These are phyloP conservation scores for Thecaphora frezii DNA, from an alignment of 1,284 basidiomycete genomes.

Conservation along the genomic window DNA sequence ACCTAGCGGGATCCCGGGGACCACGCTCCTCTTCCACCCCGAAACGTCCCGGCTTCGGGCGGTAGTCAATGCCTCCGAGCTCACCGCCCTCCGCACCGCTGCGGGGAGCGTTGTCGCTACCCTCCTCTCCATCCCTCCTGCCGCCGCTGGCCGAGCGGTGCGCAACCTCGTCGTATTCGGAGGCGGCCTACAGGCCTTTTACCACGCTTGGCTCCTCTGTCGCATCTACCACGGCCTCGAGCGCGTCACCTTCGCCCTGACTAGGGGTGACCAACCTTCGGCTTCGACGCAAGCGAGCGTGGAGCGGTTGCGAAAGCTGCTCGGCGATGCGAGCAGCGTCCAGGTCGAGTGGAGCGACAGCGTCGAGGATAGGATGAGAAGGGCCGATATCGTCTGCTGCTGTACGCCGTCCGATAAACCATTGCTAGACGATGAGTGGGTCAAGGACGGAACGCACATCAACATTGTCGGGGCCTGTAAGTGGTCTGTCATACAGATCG, in stretches of 20 bases:
- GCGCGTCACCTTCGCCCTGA: conserved; percentile 65
- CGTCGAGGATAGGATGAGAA: conserved; percentile 52
- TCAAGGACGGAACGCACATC: conserved; percentile 69
- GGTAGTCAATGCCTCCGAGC: conserved; percentile 71
- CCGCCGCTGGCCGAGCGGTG: conserved; percentile 67
- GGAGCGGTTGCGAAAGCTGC: not conserved
- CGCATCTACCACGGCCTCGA: conserved; percentile 66
- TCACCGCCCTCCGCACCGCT: conserved; percentile 79
- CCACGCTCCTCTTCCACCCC: conserved; percentile 76
- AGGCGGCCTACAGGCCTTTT: conserved; percentile 64
- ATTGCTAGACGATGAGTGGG: conserved; percentile 69
- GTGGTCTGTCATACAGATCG: no score
- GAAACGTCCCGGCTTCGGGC: conserved; percentile 69
- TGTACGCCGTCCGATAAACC: conserved; percentile 74
- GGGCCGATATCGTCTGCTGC: conserved; percentile 69
- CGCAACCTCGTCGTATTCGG: conserved; percentile 70
- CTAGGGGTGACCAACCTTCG: conserved; percentile 11
- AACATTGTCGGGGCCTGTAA: conserved; percentile 75
- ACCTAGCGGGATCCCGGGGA: conserved; percentile 70
- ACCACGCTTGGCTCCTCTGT: conserved; percentile 70
- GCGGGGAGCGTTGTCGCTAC: conserved; percentile 64
- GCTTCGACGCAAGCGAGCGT: conserved; percentile 3
- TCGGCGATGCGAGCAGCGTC: conserved; percentile 24
- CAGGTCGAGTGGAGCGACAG: conserved; percentile 1
- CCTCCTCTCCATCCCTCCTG: conserved; percentile 2